These are phyloP conservation scores for Phialophora tarda DNA, from an alignment of 2,329 filamentous ascomycete species.

Conservation along the genomic window DNA sequence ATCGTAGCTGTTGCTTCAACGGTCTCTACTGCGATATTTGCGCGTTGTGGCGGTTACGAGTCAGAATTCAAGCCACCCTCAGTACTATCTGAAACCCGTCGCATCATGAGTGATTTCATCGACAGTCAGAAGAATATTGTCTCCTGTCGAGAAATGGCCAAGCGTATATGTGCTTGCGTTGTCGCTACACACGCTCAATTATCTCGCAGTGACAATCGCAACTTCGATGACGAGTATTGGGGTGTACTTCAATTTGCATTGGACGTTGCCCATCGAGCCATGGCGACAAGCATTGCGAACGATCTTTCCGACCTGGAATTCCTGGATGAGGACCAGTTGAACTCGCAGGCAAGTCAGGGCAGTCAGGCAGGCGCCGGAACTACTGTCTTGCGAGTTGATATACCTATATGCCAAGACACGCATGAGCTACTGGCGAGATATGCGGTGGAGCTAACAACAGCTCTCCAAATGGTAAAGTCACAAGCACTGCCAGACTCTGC, in stretches of 20 bases:
- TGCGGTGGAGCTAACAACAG: conserved; percentile 21
- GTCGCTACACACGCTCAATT: conserved; percentile 24
- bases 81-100: conserved; percentile 18
- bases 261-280: conserved; percentile 14
- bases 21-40: conserved; percentile 23
- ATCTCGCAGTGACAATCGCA: neutral
- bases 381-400: conserved; percentile 18
- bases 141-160: conserved; percentile 17
- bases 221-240: conserved; percentile 17
- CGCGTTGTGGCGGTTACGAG: conserved; percentile 7
- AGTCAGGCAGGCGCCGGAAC: conserved; percentile 1
- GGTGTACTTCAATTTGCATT: conserved; percentile 26
- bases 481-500: conserved; percentile 22
- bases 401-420: conserved; percentile 27
- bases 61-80: conserved; percentile 8
- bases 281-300: neutral
- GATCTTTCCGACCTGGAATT: conserved; percentile 21
- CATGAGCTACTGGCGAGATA: conserved; percentile 19
- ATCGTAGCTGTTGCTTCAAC: conserved; percentile 25
- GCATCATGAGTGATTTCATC: conserved; percentile 20
- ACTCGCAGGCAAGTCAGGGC: conserved; percentile 24
- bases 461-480: conserved; percentile 27
- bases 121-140: conserved; percentile 10
- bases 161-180: conserved; percentile 22
- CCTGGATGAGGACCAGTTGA: conserved; percentile 25